Evolutionary conservation across 2,329 filamentous ascomycete species (phyloP), one percentile per base, ranked within the genome.

Genomic region (Juglanconis sp.): DNA sequence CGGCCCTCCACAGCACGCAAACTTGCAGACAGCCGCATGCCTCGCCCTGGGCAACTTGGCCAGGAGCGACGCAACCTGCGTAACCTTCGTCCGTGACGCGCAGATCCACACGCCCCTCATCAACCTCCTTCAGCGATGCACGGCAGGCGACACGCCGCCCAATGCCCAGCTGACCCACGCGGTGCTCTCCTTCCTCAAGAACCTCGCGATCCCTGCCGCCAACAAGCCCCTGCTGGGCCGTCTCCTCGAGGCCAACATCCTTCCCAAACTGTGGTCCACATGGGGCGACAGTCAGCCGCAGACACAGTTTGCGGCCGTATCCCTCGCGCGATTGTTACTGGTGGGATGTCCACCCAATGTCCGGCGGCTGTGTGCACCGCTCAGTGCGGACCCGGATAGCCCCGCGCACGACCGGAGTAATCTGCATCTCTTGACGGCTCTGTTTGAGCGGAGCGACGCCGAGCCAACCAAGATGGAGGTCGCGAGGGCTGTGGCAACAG

Each of bases 11-110:
- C 63, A 66, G 57, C 71, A 81, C 62, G 63, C 72, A 0, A 73
- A 76, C 50, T 76, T 87, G 3, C 82, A 82, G 68, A 77, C 82
- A 2, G 82, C 83, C 4, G 85, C 83, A 1, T 88, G 85, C 63
- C 78, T 88, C 3, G 78, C 81, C 15, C 74, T 88, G 2, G 86
- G 86, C 40, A 88, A 88, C 67, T 71, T 88, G 42, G 81, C 82
- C 5, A 82, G 86, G 44, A 85, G 81, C 2, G 85, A 88, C 65
- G 77, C 76, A 47, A 71, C 77, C 3, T 84, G 82, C 60, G 71
- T 72, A 9, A 71, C 78, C 40, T 78, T 88, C 40, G 79, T 87
- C 1, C 69, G 77, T 24, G 60, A 74, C 1, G 75, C 75, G 4
- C 76, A 79, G 59, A 67, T 77, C 7, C 77, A 80, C 64, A 66